Evolutionary conservation across 768 basidiomycete genomes (phyloP), one percentile per base, ranked within the genome.

Genomic region (Gymnopilus dilepis): DNA sequence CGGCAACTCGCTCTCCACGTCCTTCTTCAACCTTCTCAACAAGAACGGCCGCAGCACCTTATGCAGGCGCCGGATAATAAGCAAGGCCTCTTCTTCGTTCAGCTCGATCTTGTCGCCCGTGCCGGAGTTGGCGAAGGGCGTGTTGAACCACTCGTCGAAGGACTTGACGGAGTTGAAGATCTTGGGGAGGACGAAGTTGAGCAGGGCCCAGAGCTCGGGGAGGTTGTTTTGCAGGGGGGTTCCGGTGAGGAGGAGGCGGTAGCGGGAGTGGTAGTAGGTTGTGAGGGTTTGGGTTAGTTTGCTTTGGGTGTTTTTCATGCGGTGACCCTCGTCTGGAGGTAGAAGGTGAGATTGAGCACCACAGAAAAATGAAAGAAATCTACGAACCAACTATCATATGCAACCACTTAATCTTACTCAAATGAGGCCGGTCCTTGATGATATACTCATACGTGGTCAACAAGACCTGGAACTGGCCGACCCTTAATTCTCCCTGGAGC

Each of bases 71-170:
- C 96, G 90, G 72, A 99, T 97, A 71, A 99, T 94, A 59, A 99
- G 90, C 37, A 99, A 82, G 3, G 94, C 92, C 80, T 99, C 97
- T 91, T 99, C 97, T 91, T 99, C 97, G 78, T 97, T 97, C 80
- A 99, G 76, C 81, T 97, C 95, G 72, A 99, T 97, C 85, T 97
- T 97, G 78, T 99, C 97, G 8, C 92, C 91, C 0, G 93, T 92
- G 30, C 97, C 97, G n/a, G 95, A 94, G 76, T 94, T 98, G 61
- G 97, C 97, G 67, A 99, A 99, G 0, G 97, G 97, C 1, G 97
- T 97, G 79, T 98, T 99, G 84, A 99, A 99, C 97, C 97, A 99
- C 72, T 99, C 97, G 69, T 99, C 97, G 73, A 99, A 99, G 21
- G 95, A 97, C 74, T 98, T 97, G 62, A 97, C 95, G 0, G 97